phyloP scores from a whole-genome alignment of 352 stramenopile species.

The Phytophthora nicotianae region DNA sequence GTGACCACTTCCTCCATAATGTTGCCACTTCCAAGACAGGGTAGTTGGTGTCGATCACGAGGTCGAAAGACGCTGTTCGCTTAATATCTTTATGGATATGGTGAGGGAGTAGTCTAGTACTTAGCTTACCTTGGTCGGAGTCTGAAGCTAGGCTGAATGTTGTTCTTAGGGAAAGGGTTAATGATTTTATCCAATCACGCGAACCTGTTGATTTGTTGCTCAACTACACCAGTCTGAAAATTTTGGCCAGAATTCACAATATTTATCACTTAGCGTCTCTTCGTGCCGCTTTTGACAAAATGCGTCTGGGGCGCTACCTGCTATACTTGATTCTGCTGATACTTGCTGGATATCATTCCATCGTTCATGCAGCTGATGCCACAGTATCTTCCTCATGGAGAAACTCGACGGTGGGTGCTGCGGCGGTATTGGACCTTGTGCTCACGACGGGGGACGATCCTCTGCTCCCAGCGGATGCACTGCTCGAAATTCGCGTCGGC shows the following conservation, averaged over 20 bases:
- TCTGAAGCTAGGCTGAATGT: too few relatives aligned
- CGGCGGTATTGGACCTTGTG: slow-evolving; percentile 21
- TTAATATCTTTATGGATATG: neutral
- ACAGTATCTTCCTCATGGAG: slow-evolving; percentile 23
- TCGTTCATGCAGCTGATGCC: neutral
- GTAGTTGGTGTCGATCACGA: neutral
- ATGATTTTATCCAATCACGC: neutral
- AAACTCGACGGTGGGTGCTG: slow-evolving; percentile 36
- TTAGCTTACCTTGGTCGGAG: too few relatives aligned
- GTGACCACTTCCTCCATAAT: neutral
- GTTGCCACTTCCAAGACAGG: neutral
- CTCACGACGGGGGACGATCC: slow-evolving; percentile 33
- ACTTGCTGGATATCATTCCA: slow-evolving; percentile 4
- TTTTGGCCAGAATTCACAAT: neutral
- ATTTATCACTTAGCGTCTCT: slow-evolving; percentile 20
- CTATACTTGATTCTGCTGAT: slow-evolving; percentile 13
- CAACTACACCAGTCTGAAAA: neutral
- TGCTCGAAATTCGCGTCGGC: slow-evolving; percentile 38
- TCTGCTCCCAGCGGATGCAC: slow-evolving; percentile 31
- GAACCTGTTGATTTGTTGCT: neutral
- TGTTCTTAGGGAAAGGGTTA: neutral
- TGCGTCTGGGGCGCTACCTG: slow-evolving; percentile 11
- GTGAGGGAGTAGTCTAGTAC: too few relatives aligned
- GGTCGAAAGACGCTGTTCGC: neutral
- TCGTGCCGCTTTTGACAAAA: slow-evolving; percentile 17